Evolutionary conservation across 1,284 basidiomycete genomes (phyloP), one percentile per base, ranked within the genome.

Genomic region (Boletus albobrunnescens): DNA sequence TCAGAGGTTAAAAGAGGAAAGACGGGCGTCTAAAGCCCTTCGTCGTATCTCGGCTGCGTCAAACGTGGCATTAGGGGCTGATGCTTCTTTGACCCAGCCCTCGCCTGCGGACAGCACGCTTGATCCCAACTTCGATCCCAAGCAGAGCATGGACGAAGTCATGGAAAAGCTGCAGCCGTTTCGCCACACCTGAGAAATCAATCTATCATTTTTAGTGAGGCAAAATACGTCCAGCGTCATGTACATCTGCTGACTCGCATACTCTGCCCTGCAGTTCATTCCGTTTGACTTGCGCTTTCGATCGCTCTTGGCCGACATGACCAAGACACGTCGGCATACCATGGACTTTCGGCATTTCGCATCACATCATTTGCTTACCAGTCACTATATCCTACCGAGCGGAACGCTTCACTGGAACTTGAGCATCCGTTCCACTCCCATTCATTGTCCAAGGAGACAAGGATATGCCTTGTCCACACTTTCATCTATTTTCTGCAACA

Each of bases 91-190:
- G 42, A 54, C 57, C 39, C 56, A 56, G 30, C 47, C 49, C 41
- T 61, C 28, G 11, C 8, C n/a, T 39, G 51, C 24, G 54, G 66
- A 66, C 14, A 32, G 39, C 26, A 33, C 58, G 51, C 36, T 67
- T 46, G 43, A 70, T 65, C 47, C 64, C 41, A 48, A 54, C 58
- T 53, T 70, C 51, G 49, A 72, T 67, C 54, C 67, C 49, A 50
- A 68, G 46, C 56, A 56, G 47, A 41, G 59, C 48, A 70, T 71
- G 67, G 68, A 69, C 28, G 58, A 70, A 39, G 67, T 68, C 7
- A 48, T 71, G 20, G 67, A 72, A 44, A 71, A 63, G 49, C 55
- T 72, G 19, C 56, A 65, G n/a, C 65, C 66, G 0, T 68, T 68
- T 41, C 55, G 67, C 35, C 54, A 63, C n/a, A 22, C 16, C 20